Evolutionary conservation across 768 basidiomycete genomes (phyloP), one percentile per base, ranked within the genome.

Genomic region (Leucosporidium scottii): DNA sequence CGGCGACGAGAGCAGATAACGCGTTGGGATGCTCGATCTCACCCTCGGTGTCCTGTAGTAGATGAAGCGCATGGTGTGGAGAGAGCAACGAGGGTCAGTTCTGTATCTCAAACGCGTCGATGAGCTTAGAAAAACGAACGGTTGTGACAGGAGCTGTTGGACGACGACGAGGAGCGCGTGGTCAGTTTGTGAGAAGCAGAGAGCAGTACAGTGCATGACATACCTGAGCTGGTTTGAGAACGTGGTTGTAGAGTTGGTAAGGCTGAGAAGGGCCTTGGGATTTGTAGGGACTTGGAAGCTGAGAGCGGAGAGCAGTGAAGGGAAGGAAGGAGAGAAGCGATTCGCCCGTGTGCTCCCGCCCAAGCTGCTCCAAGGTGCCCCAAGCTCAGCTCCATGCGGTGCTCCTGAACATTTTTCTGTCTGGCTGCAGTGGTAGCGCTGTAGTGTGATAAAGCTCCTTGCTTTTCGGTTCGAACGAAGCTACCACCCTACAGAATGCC

Each of bases 181-280:
- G 39, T 44, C 39, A 44, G 39, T 13, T 44, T 3, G 6, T 44
- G 8, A 30, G 30, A 2, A 55, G 15, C 54, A 30, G 28, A 25
- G 25, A 30, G 54, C 27, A 15, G 31, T 34, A 56, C 2, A 3
- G 31, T 3, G 31, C 31, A 18, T 30, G 6, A 56, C 55, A 20
- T 10, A 56, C 55, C 55, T 56, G 55, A 56, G 55, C 18, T 30
- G 27, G 55, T 56, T 56, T 21, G 55, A 56, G 55, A 56, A 56
- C 55, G 55, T 56, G 54, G 27, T 21, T 2, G 30, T 28, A 18
- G 30, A 30, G 18, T 12, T 27, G 30, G 17, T 17, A 56, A 23
- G 55, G 55, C 30, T 56, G 27, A 54, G 23, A 31, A 31, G 30
- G 27, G 28, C 55, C 55, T 56, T 34, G 27, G 25, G n/a, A 23